Evolutionary conservation across 2,329 filamentous ascomycete species (phyloP), one percentile per base, ranked within the genome.

Genomic region (Ascochyta fabae): DNA sequence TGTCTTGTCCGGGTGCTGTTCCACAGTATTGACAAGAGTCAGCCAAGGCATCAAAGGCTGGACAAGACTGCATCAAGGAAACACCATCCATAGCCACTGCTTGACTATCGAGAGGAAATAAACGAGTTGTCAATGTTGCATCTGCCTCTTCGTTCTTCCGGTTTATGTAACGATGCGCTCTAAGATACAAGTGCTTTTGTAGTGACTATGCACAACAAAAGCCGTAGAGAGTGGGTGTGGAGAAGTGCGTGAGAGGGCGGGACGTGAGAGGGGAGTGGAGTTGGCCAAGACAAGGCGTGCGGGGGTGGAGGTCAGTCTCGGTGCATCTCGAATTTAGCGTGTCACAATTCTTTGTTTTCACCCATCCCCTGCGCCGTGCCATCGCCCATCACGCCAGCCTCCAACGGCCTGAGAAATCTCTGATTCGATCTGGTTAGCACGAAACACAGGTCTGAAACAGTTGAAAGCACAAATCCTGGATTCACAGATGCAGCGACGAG

Each of bases 1-100:
- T 12, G 47, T 51, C 53, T 56, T 56, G 53, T 51, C 42, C 35
- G 26, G 40, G 27, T 38, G 38, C 47, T 36, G 48, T 13, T 29
- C 7, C 8, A 19, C 40, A 39, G 42, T 51, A n/a, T 33, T 33
- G 36, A 47, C 47, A 51, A 56, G 53, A 56, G 23, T 42, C 9
- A 43, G 42, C 53, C 47, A 48, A 51, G 48, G 16, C 33, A 41
- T 42, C 24, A 36, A 13, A 19, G 19, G 12, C 10, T 43, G 26
- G 36, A 47, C 53, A 43, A 51, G 42, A 51, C 13, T 35, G 36
- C 36, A 38, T 16, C 24, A 36, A 51, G 13, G 33, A 39, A 29
- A 43, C 24, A 38, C 5, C 15, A 24, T 22, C 26, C 6, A 15
- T 42, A n/a, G 23, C 33, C 7, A n/a, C 8, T 16, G 13, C 29